These are phyloP conservation scores for Mycena leptocephala DNA, from an alignment of 768 basidiomycete genomes.

Conservation along the genomic window DNA sequence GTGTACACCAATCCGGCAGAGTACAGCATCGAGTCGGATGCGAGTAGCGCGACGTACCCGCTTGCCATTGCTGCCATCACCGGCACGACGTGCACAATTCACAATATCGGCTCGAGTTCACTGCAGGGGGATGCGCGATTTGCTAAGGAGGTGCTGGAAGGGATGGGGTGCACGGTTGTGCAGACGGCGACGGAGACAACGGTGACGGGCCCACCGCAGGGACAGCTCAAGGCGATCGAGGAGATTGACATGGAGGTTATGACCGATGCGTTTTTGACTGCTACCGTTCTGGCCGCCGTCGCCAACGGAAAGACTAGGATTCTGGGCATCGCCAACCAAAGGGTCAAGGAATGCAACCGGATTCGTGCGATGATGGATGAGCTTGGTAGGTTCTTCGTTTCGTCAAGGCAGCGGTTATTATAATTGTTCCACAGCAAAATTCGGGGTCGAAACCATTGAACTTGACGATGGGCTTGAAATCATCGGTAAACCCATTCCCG, in stretches of 20 bases:
- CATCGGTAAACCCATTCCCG: conserved; percentile 78
- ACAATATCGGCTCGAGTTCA: conserved; percentile 91
- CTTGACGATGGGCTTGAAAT: conserved; percentile 95
- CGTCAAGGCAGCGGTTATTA: neutral
- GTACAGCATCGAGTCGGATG: conserved; percentile 96
- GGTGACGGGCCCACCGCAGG: conserved; percentile 90
- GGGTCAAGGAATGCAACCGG: conserved; percentile 98
- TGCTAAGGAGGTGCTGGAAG: conserved; percentile 92
- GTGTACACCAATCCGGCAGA: conserved; percentile 83
- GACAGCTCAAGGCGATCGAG: conserved; percentile 86
- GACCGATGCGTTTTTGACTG: conserved; percentile 99
- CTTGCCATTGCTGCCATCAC: conserved; percentile 98
- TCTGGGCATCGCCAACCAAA: conserved; percentile 95
- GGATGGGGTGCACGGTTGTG: conserved; percentile 94
- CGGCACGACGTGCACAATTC: conserved; percentile 95
- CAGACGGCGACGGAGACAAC: conserved; percentile 94
- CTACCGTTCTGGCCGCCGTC: conserved; percentile 93
- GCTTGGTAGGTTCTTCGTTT: conserved; percentile 72
- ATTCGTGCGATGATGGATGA: conserved; percentile 98
- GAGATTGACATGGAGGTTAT: conserved; percentile 99
- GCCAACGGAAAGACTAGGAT: conserved; percentile 84
- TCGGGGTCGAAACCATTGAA: conserved; percentile 94
- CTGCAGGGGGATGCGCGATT: conserved; percentile 98
- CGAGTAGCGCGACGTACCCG: conserved; percentile 96
- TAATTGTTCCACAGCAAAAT: conserved; percentile 76